Evolutionary conservation across 1,284 basidiomycete genomes (phyloP), one percentile per base, ranked within the genome.

Genomic region (Boletellus deceptivus): DNA sequence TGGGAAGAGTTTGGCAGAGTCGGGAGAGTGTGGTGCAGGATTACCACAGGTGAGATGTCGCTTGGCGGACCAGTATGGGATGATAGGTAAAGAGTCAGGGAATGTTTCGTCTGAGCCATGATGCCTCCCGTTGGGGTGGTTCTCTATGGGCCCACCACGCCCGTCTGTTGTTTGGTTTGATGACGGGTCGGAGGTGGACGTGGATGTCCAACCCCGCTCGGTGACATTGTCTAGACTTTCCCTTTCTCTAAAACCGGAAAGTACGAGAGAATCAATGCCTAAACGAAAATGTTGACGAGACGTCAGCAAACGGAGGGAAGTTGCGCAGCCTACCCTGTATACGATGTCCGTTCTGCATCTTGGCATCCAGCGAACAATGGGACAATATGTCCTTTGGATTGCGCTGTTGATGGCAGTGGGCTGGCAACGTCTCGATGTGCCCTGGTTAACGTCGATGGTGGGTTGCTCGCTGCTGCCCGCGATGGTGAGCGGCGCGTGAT

Each of bases 41-140:
- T 93, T 93, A 35, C 92, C 91, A 65, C 89, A 90, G 10, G 90
- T 93, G 35, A 89, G 79, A 71, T 95, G 92, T 38, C 91, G 84
- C 66, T 93, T 93, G 7, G 84, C 82, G 37, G 85, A 86, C 85
- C 87, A 91, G 68, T 88, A 86, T 0, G 86, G 85, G 22, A 87
- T 77, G 35, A 82, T 76, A 46, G 85, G 82, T 22, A 77, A 69
- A 45, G 78, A 70, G 50, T 87, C 83, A 3, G 74, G 74, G 7
- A 72, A 59, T 5, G 76, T 74, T 25, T 62, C 70, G 20, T 75
- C 62, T 5, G 75, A 78, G 4, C 68, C 67, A 43, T 61, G 68
- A 22, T 50, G 65, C 42, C 66, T 65, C 25, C 65, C 62, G 43
- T 72, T 70, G n/a, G 56, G 48, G 17, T 34, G 51, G 9, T 35